Evolutionary conservation across 2,329 filamentous ascomycete species (phyloP).

Genomic region (Arthrinium puccinioides): DNA sequence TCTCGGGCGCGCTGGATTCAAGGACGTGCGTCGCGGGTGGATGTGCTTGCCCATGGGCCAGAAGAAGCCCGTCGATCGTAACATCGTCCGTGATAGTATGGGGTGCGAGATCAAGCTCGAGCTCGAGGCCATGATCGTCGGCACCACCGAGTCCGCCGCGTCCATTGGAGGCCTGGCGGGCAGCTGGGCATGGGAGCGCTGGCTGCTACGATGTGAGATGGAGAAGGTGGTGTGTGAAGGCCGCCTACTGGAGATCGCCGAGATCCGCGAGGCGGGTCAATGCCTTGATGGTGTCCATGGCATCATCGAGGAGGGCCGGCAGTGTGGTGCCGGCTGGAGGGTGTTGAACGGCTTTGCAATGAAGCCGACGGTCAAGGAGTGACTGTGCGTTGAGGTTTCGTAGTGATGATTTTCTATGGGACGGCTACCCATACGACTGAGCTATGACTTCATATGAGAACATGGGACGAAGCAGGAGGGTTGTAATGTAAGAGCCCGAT

Average conservation of each 20-base stretch:
- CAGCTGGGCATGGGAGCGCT: slow-evolving; percentile 91
- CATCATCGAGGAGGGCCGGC: slow-evolving; percentile 57
- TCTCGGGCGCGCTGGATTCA: slow-evolving; percentile 68
- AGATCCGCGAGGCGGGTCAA: slow-evolving; percentile 49
- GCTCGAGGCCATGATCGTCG: slow-evolving; percentile 57
- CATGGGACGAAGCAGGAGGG: no score
- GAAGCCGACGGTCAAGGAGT: slow-evolving; percentile 41
- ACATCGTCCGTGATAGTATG: slow-evolving; percentile 18
- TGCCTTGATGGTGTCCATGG: slow-evolving; percentile 53
- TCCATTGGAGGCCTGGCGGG: slow-evolving; percentile 76
- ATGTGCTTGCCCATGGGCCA: slow-evolving; percentile 77
- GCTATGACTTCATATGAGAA: no score
- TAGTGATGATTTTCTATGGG: no score
- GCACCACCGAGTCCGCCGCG: slow-evolving; percentile 65
- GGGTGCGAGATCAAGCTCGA: slow-evolving; percentile 38
- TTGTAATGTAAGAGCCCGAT: no score
- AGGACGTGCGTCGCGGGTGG: slow-evolving; percentile 78
- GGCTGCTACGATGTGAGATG: slow-evolving; percentile 81
- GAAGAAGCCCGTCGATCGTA: slow-evolving; percentile 30
- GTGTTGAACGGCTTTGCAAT: slow-evolving; percentile 56
- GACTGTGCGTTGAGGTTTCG: no score
- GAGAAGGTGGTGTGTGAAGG: slow-evolving; percentile 69
- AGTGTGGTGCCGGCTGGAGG: slow-evolving; percentile 51
- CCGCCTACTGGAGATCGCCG: slow-evolving; percentile 45
- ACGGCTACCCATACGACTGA: no score